Conservation (phyloP, 225 moss, liverwort and hornwort genomes). For the Sphagnum contortum region DNA sequence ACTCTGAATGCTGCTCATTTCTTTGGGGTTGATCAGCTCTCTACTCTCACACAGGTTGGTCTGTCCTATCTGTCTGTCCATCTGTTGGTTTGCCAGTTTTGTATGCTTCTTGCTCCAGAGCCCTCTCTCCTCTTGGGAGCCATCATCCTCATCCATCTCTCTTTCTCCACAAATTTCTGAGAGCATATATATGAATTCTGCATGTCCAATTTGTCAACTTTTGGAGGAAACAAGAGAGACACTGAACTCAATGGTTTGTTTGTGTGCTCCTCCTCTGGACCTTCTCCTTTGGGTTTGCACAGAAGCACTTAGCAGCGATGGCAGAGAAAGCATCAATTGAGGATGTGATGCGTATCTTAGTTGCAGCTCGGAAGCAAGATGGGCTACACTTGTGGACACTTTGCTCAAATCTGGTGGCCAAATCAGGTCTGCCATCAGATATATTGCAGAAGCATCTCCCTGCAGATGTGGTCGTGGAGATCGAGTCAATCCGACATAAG, state of each 20-base stretch:
- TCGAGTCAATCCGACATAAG: conserved; percentile 46
- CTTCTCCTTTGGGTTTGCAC: conserved; percentile 1
- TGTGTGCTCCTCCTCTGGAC: too few species aligned
- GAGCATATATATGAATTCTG: background rate
- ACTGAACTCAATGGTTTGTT: too few species aligned
- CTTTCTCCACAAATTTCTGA: background rate
- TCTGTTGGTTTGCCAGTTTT: background rate
- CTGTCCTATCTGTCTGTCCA: background rate
- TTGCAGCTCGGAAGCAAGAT: conserved; percentile 38
- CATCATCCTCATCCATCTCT: background rate
- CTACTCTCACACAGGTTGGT: conserved; percentile 43
- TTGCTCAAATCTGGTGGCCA: conserved; percentile 53
- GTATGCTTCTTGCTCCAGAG: background rate
- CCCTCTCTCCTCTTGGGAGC: background rate
- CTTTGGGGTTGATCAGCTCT: conserved; percentile 58
- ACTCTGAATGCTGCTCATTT: conserved; percentile 51
- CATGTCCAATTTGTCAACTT: background rate
- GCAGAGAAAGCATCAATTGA: conserved; percentile 61
- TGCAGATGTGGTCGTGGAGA: conserved; percentile 31
- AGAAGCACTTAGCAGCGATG: conserved; percentile 54
- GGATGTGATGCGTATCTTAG: conserved; percentile 59
- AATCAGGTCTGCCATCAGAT: conserved; percentile 48
- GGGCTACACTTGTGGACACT: conserved; percentile 43
- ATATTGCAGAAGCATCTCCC: conserved; percentile 40
- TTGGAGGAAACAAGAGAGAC: background rate